These are phyloP conservation scores for Babesia sp. DNA, from an alignment of 169 alveolate genomes.

Conservation along the genomic window DNA sequence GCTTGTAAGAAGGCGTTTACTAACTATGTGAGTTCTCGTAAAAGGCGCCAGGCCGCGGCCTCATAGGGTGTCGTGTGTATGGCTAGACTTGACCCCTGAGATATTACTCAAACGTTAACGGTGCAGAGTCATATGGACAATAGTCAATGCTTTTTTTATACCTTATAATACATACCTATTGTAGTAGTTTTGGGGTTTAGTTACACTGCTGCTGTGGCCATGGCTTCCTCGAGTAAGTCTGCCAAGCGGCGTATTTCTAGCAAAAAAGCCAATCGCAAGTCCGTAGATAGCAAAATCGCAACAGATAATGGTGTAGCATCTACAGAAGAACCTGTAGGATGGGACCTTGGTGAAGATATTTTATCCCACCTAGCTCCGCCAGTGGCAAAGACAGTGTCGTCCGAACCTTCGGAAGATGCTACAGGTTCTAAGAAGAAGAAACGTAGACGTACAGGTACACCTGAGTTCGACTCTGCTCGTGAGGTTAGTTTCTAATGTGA, in stretches of 20 bases:
- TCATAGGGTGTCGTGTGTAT: not conserved
- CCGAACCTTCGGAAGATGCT: not conserved
- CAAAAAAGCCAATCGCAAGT: not conserved
- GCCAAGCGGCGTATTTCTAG: slow-evolving; percentile 8
- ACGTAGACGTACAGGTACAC: not conserved
- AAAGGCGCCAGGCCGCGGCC: slow-evolving; percentile 5
- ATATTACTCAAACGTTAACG: too few relatives aligned
- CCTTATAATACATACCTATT: too few relatives aligned
- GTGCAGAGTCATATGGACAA: too few relatives aligned
- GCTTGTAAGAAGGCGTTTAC: slow-evolving; percentile 60
- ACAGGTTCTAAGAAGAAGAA: not conserved
- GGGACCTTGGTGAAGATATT: slow-evolving; percentile 37
- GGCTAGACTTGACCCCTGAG: not conserved
- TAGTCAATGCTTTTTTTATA: not conserved
- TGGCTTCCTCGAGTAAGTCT: not conserved
- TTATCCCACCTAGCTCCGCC: slow-evolving; percentile 15
- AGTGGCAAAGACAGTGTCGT: not conserved
- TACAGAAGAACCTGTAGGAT: slow-evolving; percentile 9
- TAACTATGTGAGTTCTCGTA: slow-evolving; percentile 36
- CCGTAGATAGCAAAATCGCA: not conserved
- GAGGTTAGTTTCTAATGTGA: slow-evolving; percentile 4
- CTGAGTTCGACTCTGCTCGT: slow-evolving; percentile 12
- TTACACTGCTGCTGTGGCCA: not conserved
- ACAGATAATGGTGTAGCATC: not conserved
- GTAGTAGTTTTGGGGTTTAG: too few relatives aligned